Percentiles rank a stretch among this genome's conserved stretches.
Conservation (phyloP, 139 green algal genomes). For the Desmodesmus armatus region DNA sequence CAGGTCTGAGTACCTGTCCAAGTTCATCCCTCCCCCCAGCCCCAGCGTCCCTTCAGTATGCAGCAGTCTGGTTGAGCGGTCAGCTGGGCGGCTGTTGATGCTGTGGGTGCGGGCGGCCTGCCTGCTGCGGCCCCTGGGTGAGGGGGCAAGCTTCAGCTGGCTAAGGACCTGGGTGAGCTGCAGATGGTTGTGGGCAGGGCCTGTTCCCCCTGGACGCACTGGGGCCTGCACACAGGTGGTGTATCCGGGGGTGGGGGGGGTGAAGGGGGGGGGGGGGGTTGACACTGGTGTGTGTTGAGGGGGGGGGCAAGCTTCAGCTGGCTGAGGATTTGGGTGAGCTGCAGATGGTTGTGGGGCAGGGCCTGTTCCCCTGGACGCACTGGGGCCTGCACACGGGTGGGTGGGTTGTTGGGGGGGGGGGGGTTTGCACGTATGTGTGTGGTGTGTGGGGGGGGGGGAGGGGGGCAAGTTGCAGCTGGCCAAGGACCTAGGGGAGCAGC, state of each 20-base stretch:
- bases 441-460: too few species aligned
- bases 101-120: slow-evolving; percentile 92
- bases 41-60: slow-evolving; percentile 63
- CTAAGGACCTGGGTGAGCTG: slow-evolving; percentile 92
- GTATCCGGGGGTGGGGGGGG: too few species aligned
- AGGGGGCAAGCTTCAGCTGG: slow-evolving; percentile 58
- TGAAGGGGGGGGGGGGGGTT: slow-evolving; percentile 64
- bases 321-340: slow-evolving; percentile 93
- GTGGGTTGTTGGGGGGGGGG: slow-evolving; percentile 54
- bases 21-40: slow-evolving; percentile 67
- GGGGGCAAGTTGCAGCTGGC: slow-evolving; percentile 62
- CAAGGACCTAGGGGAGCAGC: slow-evolving; percentile 93
- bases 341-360: slow-evolving; percentile 78
- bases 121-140: slow-evolving; percentile 82
- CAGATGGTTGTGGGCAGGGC: slow-evolving; percentile 79
- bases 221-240: slow-evolving; percentile 61
- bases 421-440: too few species aligned
- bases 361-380: slow-evolving; percentile 64
- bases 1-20: slow-evolving; percentile 68
- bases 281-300: too few species aligned
- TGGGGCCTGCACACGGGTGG: slow-evolving; percentile 68
- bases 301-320: slow-evolving; percentile 56
- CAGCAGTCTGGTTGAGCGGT: slow-evolving; percentile 73
- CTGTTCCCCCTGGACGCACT: slow-evolving; percentile 85
- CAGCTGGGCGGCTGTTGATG: slow-evolving; percentile 84